phyloP scores from a whole-genome alignment of 2,329 filamentous ascomycete genomes.

The Phoma sp. region DNA sequence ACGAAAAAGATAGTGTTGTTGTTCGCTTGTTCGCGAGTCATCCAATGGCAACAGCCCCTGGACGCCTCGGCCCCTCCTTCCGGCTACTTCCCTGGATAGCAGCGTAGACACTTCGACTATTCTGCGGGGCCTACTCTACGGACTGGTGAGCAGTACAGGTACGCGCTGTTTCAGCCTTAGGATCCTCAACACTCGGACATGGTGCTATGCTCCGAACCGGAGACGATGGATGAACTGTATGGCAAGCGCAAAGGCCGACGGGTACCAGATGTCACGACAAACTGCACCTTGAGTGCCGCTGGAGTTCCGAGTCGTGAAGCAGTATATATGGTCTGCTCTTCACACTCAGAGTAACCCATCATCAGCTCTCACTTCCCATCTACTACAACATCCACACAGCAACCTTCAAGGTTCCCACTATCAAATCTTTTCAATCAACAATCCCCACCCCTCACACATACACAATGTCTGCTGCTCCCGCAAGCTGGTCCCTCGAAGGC shows the following conservation, averaged over 20 bases:
- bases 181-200: slow-evolving; percentile 33
- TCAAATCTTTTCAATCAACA: slow-evolving; percentile 15
- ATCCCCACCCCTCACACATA: slow-evolving; percentile 26
- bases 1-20: slow-evolving; percentile 26
- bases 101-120: slow-evolving; percentile 34
- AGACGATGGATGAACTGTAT: slow-evolving; percentile 33
- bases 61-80: slow-evolving; percentile 40
- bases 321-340: slow-evolving; percentile 41
- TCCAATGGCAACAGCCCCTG: slow-evolving; percentile 25
- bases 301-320: slow-evolving; percentile 37
- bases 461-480: slow-evolving; percentile 50
- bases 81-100: slow-evolving; percentile 18
- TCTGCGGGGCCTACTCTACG: slow-evolving; percentile 36
- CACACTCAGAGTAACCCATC: slow-evolving; percentile 26
- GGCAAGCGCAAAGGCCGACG: slow-evolving; percentile 24
- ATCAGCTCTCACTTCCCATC: slow-evolving; percentile 24
- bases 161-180: slow-evolving; percentile 37
- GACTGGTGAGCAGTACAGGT: slow-evolving; percentile 32
- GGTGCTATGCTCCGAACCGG: slow-evolving; percentile 36
- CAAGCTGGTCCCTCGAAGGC: slow-evolving; percentile 60
- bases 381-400: slow-evolving; percentile 23
- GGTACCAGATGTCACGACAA: slow-evolving; percentile 26
- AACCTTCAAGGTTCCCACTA: slow-evolving; percentile 13
- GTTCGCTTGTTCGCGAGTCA: slow-evolving; percentile 13
- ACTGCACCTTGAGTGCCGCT: slow-evolving; percentile 36